A percentile compares a stretch with the other conserved stretches of the same genome.
Conservation (phyloP, 2,329 filamentous ascomycete species). For the Colletotrichum theobromicola region DNA sequence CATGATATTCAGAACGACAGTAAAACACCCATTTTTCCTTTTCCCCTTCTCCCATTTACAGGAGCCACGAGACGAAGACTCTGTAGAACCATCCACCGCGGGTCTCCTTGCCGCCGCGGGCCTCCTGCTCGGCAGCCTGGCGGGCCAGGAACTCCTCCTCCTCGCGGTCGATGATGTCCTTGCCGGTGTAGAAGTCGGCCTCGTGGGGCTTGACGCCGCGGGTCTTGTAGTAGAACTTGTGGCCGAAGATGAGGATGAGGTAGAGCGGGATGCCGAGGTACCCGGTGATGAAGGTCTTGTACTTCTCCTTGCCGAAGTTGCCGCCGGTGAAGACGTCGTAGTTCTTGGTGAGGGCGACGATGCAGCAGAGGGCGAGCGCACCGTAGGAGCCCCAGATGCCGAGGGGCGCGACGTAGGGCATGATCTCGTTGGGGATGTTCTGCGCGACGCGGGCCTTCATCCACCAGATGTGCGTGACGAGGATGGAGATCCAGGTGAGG, state of each 20-base stretch:
- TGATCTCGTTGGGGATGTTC: conserved; percentile 54
- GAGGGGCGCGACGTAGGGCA: conserved; percentile 73
- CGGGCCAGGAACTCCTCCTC: conserved; percentile 71
- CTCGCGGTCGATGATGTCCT: conserved; percentile 75
- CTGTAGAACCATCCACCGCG: conserved; percentile 31
- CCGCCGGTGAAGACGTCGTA: conserved; percentile 71
- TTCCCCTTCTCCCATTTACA: conserved; percentile 3
- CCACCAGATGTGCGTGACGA: conserved; percentile 72
- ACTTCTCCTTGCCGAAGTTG: conserved; percentile 50
- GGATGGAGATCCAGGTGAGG: conserved; percentile 71
- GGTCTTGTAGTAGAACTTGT: conserved; percentile 63
- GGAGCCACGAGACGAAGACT: conserved; percentile 25
- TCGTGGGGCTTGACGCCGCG: conserved; percentile 60
- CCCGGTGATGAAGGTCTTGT: conserved; percentile 78
- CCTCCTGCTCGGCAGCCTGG: conserved; percentile 42
- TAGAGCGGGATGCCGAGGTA: conserved; percentile 81
- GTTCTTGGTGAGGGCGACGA: conserved; percentile 85
- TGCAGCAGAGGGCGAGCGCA: conserved; percentile 71
- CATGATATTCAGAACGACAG: conserved; percentile 11
- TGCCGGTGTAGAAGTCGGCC: conserved; percentile 75
- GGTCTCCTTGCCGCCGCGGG: conserved; percentile 26
- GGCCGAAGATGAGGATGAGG: conserved; percentile 70
- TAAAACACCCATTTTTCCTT: neutral
- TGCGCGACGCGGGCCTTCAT: conserved; percentile 67
- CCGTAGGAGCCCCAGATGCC: conserved; percentile 72